phyloP scores from a whole-genome alignment of 129 eudicot species.

The Ambrosia trifida region DNA sequence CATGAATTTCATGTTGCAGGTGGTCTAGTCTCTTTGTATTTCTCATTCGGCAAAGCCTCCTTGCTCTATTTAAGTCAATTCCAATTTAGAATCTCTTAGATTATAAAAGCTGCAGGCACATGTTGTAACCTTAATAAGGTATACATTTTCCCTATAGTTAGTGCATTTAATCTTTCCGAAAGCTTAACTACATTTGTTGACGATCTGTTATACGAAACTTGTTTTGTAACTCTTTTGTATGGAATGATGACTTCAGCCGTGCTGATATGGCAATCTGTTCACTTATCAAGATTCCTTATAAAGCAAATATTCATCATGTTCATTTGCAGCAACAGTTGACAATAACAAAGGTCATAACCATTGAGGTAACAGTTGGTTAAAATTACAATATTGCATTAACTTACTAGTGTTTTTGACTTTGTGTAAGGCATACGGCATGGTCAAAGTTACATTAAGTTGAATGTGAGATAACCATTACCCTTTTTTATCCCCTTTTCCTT shows the following conservation, averaged over 20 bases:
- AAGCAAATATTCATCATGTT: no score
- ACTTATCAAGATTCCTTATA: no score
- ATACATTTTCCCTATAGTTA: neutral
- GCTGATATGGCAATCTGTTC: no score
- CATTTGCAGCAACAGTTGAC: no score
- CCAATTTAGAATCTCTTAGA: neutral
- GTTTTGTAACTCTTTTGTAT: no score
- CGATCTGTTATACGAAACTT: no score
- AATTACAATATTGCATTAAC: no score
- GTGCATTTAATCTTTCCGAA: neutral
- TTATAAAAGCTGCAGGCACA: neutral
- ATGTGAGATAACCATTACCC: no score
- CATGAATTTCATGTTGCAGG: slow-evolving; percentile 17
- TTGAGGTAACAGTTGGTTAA: neutral
- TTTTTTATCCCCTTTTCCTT: no score
- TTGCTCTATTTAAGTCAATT: slow-evolving; percentile 1
- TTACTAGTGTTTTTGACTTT: no score
- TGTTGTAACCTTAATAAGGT: slow-evolving; percentile 13
- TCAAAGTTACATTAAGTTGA: no score
- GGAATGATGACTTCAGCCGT: no score
- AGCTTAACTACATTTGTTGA: neutral
- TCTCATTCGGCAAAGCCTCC: slow-evolving; percentile 11
- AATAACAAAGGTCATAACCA: neutral
- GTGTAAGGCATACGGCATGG: neutral
- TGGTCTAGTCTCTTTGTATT: slow-evolving; percentile 15